Evolutionary conservation across 2,329 filamentous ascomycete genomes (phyloP).

Genomic region (Furcasterigmium furcatum): DNA sequence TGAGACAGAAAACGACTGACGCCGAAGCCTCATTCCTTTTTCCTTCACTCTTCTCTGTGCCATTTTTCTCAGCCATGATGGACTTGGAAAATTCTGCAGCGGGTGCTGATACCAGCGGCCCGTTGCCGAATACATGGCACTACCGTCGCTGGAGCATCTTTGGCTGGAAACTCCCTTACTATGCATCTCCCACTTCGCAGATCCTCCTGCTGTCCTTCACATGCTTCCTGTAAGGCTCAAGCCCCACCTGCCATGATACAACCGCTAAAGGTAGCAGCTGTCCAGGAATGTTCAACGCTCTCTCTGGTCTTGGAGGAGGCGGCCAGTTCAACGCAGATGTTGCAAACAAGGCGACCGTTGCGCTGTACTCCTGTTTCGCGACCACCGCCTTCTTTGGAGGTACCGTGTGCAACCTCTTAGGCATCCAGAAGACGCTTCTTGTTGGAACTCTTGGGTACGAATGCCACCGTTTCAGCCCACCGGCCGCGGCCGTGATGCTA

Average conservation of each 20-base stretch:
- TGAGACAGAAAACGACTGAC: too few species aligned
- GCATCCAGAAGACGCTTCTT: conserved; percentile 36
- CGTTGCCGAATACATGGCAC: too few species aligned
- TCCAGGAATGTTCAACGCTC: conserved; percentile 42
- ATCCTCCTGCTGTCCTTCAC: conserved; percentile 61
- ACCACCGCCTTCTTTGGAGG: conserved; percentile 40
- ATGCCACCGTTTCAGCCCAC: conserved; percentile 36
- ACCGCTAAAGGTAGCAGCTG: too few species aligned
- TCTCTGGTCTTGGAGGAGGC: conserved; percentile 39
- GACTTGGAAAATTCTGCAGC: too few species aligned
- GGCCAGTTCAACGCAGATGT: conserved; percentile 41
- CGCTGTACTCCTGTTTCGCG: conserved; percentile 36
- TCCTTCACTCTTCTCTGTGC: too few species aligned
- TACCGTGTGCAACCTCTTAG: conserved; percentile 37
- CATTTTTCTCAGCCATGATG: too few species aligned
- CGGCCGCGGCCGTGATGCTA: conserved; percentile 32
- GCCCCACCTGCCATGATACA: too few species aligned
- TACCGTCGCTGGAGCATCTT: background rate
- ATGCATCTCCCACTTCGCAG: conserved; percentile 71
- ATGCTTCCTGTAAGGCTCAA: conserved; percentile 48
- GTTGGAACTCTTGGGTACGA: conserved; percentile 41
- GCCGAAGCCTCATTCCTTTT: too few species aligned
- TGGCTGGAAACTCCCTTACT: conserved; percentile 40
- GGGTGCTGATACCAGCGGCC: too few species aligned
- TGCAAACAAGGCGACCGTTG: conserved; percentile 42